Percentiles rank a stretch among this genome's conserved stretches.
Evolutionary conservation across 1,284 basidiomycete species (phyloP).

Genomic region (Leccinum angustisporum): DNA sequence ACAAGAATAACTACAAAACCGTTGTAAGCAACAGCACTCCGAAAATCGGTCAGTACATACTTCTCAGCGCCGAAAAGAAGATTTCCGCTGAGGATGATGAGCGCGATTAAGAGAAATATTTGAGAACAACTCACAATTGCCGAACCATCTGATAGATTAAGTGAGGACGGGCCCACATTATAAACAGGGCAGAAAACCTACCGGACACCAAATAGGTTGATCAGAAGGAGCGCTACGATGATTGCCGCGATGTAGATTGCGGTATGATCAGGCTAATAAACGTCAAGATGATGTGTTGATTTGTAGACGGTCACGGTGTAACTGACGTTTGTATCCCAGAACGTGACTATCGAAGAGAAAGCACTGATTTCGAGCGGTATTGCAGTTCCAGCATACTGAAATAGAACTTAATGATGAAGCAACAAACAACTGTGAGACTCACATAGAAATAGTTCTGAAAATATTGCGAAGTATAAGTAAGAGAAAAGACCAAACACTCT

Average conservation of each 20-base stretch:
- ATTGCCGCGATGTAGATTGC: slow-evolving; percentile 66
- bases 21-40: background rate
- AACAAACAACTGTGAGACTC: background rate
- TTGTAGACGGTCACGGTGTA: background rate
- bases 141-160: slow-evolving; percentile 48
- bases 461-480: slow-evolving; percentile 7
- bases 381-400: slow-evolving; percentile 45
- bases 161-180: background rate
- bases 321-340: slow-evolving; percentile 69
- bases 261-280: slow-evolving; percentile 44
- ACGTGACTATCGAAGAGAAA: slow-evolving; percentile 70
- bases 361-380: slow-evolving; percentile 78
- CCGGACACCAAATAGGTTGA: slow-evolving; percentile 79
- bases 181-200: slow-evolving; percentile 20
- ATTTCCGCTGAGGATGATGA: slow-evolving; percentile 30
- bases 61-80: slow-evolving; percentile 24
- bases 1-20: slow-evolving; percentile 14
- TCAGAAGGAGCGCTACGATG: slow-evolving; percentile 56
- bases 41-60: slow-evolving; percentile 11
- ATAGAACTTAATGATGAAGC: background rate
- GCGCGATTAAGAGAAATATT: background rate
- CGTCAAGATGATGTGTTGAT: too few relatives aligned
- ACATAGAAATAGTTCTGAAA: slow-evolving; percentile 29
- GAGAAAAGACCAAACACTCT: background rate
- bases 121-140: slow-evolving; percentile 51